Conservation (phyloP, 129 eudicot species). For the Sambucus nigra region DNA sequence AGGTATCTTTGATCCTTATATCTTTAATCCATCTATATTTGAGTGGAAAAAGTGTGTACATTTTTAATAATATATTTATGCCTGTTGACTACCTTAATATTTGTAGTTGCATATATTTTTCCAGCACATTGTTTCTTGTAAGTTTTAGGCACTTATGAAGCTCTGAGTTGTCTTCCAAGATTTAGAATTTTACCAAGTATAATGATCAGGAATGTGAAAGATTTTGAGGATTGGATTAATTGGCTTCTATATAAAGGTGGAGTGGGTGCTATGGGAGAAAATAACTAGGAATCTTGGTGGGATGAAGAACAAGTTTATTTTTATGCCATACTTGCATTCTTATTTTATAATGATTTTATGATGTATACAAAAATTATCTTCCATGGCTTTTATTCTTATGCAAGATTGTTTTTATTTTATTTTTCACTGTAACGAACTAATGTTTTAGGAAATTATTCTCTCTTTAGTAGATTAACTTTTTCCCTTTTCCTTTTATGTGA, state of each 20-base stretch:
- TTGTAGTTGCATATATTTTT: neutral
- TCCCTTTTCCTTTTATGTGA: neutral
- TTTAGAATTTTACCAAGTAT: constrained; percentile 13
- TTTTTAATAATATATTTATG: neutral
- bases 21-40: constrained; percentile 96
- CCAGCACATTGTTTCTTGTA: neutral
- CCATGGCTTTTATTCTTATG: neutral
- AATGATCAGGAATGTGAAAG: constrained; percentile 87
- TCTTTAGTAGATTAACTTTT: neutral
- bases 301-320: constrained; percentile 89
- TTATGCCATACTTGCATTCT: neutral
- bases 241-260: constrained; percentile 99
- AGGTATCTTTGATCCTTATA: constrained; percentile 95
- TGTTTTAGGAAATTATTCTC: neutral
- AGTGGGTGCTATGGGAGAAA: constrained; percentile 90
- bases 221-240: constrained; percentile 94
- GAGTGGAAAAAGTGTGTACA: constrained; percentile 97
- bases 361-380: too few relatives aligned
- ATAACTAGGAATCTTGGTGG: constrained; percentile 99
- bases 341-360: too few relatives aligned
- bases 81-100: neutral
- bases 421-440: neutral
- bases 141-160: neutral
- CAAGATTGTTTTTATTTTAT: neutral
- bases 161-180: neutral